These are phyloP conservation scores for Entomophthora muscae DNA, from an alignment of 371 early-diverging fungal genomes.

Conservation along the genomic window DNA sequence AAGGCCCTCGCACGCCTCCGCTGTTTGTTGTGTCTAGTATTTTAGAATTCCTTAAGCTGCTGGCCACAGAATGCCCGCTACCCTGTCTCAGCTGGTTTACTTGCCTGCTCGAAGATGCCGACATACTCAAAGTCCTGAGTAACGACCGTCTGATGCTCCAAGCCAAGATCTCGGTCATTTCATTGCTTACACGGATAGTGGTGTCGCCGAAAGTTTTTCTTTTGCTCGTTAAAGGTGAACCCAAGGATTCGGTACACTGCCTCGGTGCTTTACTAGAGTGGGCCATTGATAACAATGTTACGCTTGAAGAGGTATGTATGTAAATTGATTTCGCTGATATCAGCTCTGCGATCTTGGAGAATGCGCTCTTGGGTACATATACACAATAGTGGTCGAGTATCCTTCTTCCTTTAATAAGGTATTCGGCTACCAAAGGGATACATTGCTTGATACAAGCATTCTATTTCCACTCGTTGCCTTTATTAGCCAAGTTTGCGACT, in stretches of 20 bases:
- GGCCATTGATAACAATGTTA: background rate
- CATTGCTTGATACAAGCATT: background rate
- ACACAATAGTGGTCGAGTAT: background rate
- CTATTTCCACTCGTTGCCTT: background rate
- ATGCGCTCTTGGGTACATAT: background rate
- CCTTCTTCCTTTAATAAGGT: background rate
- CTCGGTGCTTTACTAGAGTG: background rate
- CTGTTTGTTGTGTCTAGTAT: background rate
- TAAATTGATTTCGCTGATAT: background rate
- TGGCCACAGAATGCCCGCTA: background rate
- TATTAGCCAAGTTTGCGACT: background rate
- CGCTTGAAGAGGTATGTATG: background rate
- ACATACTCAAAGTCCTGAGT: background rate
- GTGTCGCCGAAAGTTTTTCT: background rate
- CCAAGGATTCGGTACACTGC: background rate
- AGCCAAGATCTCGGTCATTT: background rate
- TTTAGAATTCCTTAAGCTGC: background rate
- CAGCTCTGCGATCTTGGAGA: background rate
- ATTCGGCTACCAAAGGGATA: background rate
- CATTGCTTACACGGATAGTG: background rate
- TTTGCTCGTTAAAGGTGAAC: background rate
- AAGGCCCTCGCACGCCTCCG: background rate
- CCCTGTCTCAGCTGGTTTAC: background rate
- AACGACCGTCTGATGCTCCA: background rate
- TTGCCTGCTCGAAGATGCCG: background rate